phyloP scores from a whole-genome alignment of 352 stramenopile species.

The Saprolegnia parasitica region DNA sequence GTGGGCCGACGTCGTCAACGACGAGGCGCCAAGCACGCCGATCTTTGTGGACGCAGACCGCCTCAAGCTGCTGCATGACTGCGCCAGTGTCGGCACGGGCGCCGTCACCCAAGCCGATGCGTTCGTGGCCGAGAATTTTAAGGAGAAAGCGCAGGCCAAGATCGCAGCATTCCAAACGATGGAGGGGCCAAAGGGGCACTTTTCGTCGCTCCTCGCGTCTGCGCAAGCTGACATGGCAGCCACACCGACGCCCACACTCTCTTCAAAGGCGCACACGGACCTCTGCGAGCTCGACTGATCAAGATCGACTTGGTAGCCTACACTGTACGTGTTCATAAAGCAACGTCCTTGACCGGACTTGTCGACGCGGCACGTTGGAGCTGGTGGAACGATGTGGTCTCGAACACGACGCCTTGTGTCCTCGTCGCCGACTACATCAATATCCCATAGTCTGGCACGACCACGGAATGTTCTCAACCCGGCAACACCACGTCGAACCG shows the following conservation, averaged over 20 bases:
- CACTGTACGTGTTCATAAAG: neutral
- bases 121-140: constrained; percentile 51
- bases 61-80: constrained; percentile 66
- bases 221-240: constrained; percentile 16
- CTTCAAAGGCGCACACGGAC: constrained; percentile 1
- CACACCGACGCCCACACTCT: neutral
- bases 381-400: no score
- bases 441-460: no score
- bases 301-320: neutral
- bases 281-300: constrained; percentile 20
- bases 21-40: constrained; percentile 15
- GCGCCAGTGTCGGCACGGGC: constrained; percentile 51
- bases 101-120: constrained; percentile 36
- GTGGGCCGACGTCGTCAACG: constrained; percentile 59
- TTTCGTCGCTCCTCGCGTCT: neutral
- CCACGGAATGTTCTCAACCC: no score
- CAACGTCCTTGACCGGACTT: no score
- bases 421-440: no score
- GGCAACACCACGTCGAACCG: no score
- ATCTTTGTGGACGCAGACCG: constrained; percentile 51
- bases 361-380: no score
- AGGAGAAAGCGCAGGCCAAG: constrained; percentile 24
- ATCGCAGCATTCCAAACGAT: constrained; percentile 25
- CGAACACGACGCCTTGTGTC: no score
- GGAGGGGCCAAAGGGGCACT: constrained; percentile 7